Percentiles rank a stretch among this genome's conserved stretches.
Conservation (phyloP, 2,329 filamentous ascomycete species). For the Coniochaeta sp. region DNA sequence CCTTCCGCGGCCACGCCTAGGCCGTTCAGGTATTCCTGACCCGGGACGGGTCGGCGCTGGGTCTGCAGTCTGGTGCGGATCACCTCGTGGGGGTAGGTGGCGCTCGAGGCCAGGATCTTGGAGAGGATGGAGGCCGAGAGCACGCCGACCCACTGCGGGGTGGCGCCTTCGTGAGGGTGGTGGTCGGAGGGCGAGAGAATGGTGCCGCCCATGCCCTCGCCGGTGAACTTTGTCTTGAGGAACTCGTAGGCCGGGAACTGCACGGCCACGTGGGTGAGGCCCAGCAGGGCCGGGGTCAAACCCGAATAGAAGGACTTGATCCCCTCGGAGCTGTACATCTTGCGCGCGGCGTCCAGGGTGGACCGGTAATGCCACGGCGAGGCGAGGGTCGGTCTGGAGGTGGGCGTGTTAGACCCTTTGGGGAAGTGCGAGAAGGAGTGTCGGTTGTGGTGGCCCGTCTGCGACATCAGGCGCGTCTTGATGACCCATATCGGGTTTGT, state of each 20-base stretch:
- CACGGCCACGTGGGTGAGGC: conserved; percentile 90
- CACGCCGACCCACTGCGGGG: conserved; percentile 61
- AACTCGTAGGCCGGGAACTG: conserved; percentile 96
- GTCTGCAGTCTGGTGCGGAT: conserved; percentile 90
- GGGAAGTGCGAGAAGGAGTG: conserved; percentile 38
- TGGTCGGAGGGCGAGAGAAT: conserved; percentile 51
- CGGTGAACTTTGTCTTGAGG: conserved; percentile 85
- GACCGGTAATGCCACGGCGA: conserved; percentile 87
- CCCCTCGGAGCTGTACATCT: conserved; percentile 93
- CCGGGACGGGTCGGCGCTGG: conserved; percentile 65
- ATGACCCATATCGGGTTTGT: conserved; percentile 99
- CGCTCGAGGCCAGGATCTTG: conserved; percentile 89
- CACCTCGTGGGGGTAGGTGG: conserved; percentile 96
- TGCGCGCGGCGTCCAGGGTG: conserved; percentile 84
- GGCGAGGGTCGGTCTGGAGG: conserved; percentile 46
- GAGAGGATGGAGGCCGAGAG: conserved; percentile 84
- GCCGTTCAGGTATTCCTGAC: conserved; percentile 43
- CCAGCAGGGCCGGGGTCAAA: conserved; percentile 82
- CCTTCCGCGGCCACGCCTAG: conserved; percentile 32
- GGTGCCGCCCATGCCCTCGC: conserved; percentile 70
- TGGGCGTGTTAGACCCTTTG: conserved; percentile 45
- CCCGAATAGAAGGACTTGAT: conserved; percentile 91
- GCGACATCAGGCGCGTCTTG: conserved; percentile 96
- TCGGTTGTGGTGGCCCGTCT: conserved; percentile 47
- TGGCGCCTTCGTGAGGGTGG: conserved; percentile 31